phyloP scores from a whole-genome alignment of 2,329 filamentous ascomycete genomes.

The Colletotrichum tabaci region DNA sequence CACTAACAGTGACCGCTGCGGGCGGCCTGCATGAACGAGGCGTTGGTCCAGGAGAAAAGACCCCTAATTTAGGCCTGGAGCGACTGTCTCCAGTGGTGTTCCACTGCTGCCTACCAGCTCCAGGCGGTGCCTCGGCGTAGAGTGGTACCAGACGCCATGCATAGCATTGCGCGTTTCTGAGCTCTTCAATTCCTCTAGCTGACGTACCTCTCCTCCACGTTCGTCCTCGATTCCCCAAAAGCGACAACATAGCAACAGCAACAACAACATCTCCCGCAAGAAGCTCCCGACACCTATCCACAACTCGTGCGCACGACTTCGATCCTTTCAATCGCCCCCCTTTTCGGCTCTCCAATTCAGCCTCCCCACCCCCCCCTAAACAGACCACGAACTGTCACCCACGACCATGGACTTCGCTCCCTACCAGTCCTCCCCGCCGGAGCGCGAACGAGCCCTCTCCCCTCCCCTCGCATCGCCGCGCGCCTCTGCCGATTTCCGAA shows the following conservation, averaged over 20 bases:
- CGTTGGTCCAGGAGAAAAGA: constrained; percentile 25
- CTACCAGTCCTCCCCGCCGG: constrained; percentile 93
- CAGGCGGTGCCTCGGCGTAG: constrained; percentile 17
- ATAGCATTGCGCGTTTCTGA: constrained; percentile 37
- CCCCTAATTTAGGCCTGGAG: constrained; percentile 32
- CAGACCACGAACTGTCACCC: not conserved
- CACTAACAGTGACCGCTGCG: constrained; percentile 28
- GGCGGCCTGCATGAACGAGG: constrained; percentile 38
- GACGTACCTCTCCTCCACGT: constrained; percentile 27
- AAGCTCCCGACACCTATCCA: not conserved
- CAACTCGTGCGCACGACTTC: not conserved
- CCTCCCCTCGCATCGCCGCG: constrained; percentile 73
- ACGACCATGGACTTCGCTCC: constrained; percentile 90
- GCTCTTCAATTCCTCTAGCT: constrained; percentile 29
- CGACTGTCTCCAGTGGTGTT: constrained; percentile 5
- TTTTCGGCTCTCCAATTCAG: too few relatives aligned
- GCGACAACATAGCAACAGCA: constrained; percentile 7
- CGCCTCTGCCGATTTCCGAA: constrained; percentile 68
- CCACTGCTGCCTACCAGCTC: not conserved
- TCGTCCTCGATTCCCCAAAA: not conserved
- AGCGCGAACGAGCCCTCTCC: constrained; percentile 85
- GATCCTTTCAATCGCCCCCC: not conserved
- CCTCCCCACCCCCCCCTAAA: not conserved
- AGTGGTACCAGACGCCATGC: constrained; percentile 21
- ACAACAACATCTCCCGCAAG: not conserved